These are phyloP conservation scores for Candida jianshihensis DNA, from an alignment of 805 yeast species.

Conservation along the genomic window DNA sequence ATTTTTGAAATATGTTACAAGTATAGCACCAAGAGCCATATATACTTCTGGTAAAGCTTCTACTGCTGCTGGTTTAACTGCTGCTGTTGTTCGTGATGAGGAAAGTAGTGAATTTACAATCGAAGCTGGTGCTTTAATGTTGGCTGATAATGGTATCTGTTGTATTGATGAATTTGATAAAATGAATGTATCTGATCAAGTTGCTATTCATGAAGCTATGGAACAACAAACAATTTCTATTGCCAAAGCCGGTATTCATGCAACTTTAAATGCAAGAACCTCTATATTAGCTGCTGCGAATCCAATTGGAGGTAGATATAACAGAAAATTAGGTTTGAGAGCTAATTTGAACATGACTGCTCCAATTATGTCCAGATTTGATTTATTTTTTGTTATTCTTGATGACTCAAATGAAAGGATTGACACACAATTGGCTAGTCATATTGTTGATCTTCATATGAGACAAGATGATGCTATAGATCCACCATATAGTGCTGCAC, in stretches of 20 bases:
- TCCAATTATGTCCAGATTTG: constrained; percentile 98
- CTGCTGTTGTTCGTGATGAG: constrained; percentile 95
- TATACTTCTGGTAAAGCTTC: constrained; percentile 98
- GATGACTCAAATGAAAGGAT: constrained; percentile 91
- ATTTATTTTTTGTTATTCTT: constrained; percentile 85
- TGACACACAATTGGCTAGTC: constrained; percentile 85
- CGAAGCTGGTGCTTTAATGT: constrained; percentile 97
- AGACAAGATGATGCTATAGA: constrained; percentile 80
- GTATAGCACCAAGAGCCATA: constrained; percentile 88
- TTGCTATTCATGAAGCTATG: constrained; percentile 99
- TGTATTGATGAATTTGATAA: constrained; percentile 98
- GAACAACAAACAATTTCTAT: constrained; percentile 98
- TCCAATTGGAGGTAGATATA: constrained; percentile 95
- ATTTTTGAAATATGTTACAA: constrained; percentile 85
- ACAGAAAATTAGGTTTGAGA: constrained; percentile 75
- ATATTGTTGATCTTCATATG: constrained; percentile 91
- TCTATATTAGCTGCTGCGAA: constrained; percentile 98
- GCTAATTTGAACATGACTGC: constrained; percentile 93
- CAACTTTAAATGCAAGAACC: constrained; percentile 93
- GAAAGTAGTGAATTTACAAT: constrained; percentile 96
- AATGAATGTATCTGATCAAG: constrained; percentile 94
- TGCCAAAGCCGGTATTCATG: constrained; percentile 98
- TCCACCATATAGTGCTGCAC: constrained; percentile 86
- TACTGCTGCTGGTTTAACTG: constrained; percentile 97
- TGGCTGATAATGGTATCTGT: constrained; percentile 97